Percentiles rank a stretch among this genome's conserved stretches.
These are phyloP conservation scores for Metschnikowia koreensis DNA, from an alignment of 805 yeast genomes.

Conservation along the genomic window DNA sequence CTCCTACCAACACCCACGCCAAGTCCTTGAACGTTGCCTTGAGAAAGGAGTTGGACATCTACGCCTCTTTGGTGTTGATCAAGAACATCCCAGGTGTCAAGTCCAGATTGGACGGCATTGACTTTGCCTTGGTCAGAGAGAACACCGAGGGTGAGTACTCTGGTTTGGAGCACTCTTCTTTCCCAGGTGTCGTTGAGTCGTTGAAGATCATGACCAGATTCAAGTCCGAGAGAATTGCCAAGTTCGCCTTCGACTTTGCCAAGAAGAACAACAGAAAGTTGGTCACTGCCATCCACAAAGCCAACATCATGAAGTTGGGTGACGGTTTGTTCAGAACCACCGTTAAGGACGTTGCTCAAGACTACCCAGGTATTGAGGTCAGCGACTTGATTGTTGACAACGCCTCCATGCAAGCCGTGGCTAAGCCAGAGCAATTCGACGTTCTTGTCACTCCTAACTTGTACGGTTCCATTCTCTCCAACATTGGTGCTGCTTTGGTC, in stretches of 20 bases:
- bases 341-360: slow-evolving; percentile 78
- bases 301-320: slow-evolving; percentile 97
- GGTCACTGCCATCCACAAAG: slow-evolving; percentile 98
- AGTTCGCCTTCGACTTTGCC: slow-evolving; percentile 96
- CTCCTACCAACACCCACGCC: slow-evolving; percentile 74
- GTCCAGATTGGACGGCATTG: slow-evolving; percentile 84
- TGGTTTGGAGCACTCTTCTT: slow-evolving; percentile 95
- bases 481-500: slow-evolving; percentile 94
- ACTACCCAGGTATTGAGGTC: slow-evolving; percentile 78
- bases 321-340: slow-evolving; percentile 97
- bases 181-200: slow-evolving; percentile 97
- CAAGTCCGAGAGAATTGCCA: slow-evolving; percentile 96
- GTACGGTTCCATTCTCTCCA: slow-evolving; percentile 95
- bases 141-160: slow-evolving; percentile 99
- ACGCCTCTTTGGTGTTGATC: slow-evolving; percentile 91
- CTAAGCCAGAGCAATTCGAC: slow-evolving; percentile 96
- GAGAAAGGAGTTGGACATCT: slow-evolving; percentile 93
- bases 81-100: slow-evolving; percentile 93
- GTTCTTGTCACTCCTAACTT: slow-evolving; percentile 97
- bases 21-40: slow-evolving; percentile 93
- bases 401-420: slow-evolving; percentile 99
- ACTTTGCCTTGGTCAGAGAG: slow-evolving; percentile 94
- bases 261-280: slow-evolving; percentile 84
- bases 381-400: slow-evolving; percentile 97
- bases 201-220: slow-evolving; percentile 90